Base-by-base conservation (phyloP, 306 rosid genomes). In the Argentina anserina region DNA sequence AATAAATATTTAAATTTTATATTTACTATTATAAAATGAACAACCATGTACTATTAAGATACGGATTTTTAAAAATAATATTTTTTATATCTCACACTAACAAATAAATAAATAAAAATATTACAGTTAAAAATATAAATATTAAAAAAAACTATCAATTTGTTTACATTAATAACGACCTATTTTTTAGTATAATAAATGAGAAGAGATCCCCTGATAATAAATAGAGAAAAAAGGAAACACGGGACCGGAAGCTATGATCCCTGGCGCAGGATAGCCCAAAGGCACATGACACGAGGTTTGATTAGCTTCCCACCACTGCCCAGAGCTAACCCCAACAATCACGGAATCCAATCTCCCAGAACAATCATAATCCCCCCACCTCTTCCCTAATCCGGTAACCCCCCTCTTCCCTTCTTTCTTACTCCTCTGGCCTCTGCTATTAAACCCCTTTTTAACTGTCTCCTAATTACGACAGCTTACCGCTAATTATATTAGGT, bases 181-280 rank as follows among this genome's bases (percentile, higher is more conserved):
- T n/a, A n/a, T n/a, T n/a, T n/a, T n/a, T n/a, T n/a, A n/a, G n/a
- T n/a, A n/a, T n/a, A n/a, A n/a, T n/a, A n/a, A n/a, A n/a, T n/a
- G n/a, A n/a, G n/a, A n/a, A n/a, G n/a, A n/a, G n/a, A n/a, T n/a
- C n/a, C n/a, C n/a, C n/a, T n/a, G n/a, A n/a, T n/a, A n/a, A 64
- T 1, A 20, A 17, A 31, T 33, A 9, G 26, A 18, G 3, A 6
- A 20, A 50, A 9, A 50, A 20, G 26, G 12, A 10, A 10, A 7
- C 28, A 50, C 26, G 26, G 58, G 56, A n/a, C 25, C 56, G n/a
- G 12, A 8, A 17, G 49, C 23, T 9, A 5, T 9, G n/a, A 56
- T 42, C 49, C 49, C 13, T 10, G n/a, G 84, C 75, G 79, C 79
- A 72, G 12, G 76, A 7, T 83, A 83, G 82, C 70, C 70, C 1